These are phyloP conservation scores for Colletotrichum limetticola DNA, from an alignment of 2,329 filamentous ascomycete genomes.

Conservation along the genomic window DNA sequence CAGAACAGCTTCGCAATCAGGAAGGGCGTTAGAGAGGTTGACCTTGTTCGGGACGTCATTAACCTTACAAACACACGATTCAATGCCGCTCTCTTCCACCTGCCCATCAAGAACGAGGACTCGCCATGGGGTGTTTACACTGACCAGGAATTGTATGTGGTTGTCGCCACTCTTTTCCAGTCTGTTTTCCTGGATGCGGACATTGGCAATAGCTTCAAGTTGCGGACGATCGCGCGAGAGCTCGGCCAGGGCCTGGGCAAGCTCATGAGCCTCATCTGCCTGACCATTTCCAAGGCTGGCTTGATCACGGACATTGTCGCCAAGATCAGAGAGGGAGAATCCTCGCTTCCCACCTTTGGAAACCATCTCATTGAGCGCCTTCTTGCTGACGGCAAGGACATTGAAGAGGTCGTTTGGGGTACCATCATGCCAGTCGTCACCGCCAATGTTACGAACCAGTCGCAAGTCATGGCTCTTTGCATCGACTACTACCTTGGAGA, in stretches of 20 bases:
- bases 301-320: constrained; percentile 58
- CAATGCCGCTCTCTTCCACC: constrained; percentile 62
- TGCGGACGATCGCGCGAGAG: constrained; percentile 60
- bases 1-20: constrained; percentile 40
- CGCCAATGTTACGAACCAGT: constrained; percentile 68
- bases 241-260: constrained; percentile 63
- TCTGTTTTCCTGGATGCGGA: constrained; percentile 67
- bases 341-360: constrained; percentile 62
- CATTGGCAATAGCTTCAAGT: constrained; percentile 65
- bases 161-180: constrained; percentile 66
- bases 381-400: constrained; percentile 61
- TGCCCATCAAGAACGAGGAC: constrained; percentile 64
- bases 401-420: constrained; percentile 66
- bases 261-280: constrained; percentile 63
- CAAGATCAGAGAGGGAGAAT: constrained; percentile 54
- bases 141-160: constrained; percentile 66
- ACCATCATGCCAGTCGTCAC: constrained; percentile 67
- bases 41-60: constrained; percentile 55
- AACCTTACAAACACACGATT: constrained; percentile 66
- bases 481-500: constrained; percentile 70
- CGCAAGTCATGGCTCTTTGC: constrained; percentile 66
- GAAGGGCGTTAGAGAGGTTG: constrained; percentile 44
- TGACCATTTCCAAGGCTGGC: constrained; percentile 55
- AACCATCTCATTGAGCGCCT: constrained; percentile 66
- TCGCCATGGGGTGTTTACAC: constrained; percentile 63